These are phyloP conservation scores for Tylopilus vinaceipallidus DNA, from an alignment of 768 basidiomycete species.

Conservation along the genomic window DNA sequence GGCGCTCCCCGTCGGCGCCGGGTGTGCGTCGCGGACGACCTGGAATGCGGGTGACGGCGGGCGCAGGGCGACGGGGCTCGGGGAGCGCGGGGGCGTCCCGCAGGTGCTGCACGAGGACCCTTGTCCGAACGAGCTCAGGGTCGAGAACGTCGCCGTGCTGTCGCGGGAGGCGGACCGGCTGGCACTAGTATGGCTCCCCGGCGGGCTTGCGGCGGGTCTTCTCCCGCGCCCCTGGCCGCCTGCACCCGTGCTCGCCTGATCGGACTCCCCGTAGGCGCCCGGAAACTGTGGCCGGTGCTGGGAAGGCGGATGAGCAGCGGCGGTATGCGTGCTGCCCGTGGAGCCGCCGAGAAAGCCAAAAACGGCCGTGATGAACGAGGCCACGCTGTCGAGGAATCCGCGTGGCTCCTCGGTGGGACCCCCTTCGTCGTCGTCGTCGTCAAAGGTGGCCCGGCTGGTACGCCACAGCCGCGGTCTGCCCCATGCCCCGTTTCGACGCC, in stretches of 20 bases:
- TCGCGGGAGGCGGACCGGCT: conserved; percentile 18
- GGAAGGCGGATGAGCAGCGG: not conserved
- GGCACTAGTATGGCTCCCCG: conserved; percentile 1
- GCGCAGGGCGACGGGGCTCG: conserved; percentile 23
- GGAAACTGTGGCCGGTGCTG: conserved; percentile 11
- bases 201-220: not conserved
- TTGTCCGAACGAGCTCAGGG: conserved; percentile 46
- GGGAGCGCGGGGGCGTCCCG: conserved; percentile 28
- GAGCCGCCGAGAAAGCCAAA: conserved; percentile 12
- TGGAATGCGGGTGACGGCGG: conserved; percentile 35
- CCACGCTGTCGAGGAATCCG: conserved; percentile 19
- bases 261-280: conserved; percentile 20
- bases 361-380: conserved; percentile 16
- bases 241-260: conserved; percentile 2
- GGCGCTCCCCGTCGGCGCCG: not conserved
- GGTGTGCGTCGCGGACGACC: not conserved
- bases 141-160: conserved; percentile 41
- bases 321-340: not conserved
- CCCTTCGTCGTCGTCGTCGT: no score
- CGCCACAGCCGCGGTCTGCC: conserved; percentile 16
- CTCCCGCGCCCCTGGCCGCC: conserved; percentile 3
- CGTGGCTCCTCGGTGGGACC: not conserved
- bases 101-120: conserved; percentile 36
- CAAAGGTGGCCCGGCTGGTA: not conserved
- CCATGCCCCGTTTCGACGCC: conserved; percentile 8